Evolutionary conservation across 805 yeast genomes (phyloP).

Genomic region (Ogataea siamensis): DNA sequence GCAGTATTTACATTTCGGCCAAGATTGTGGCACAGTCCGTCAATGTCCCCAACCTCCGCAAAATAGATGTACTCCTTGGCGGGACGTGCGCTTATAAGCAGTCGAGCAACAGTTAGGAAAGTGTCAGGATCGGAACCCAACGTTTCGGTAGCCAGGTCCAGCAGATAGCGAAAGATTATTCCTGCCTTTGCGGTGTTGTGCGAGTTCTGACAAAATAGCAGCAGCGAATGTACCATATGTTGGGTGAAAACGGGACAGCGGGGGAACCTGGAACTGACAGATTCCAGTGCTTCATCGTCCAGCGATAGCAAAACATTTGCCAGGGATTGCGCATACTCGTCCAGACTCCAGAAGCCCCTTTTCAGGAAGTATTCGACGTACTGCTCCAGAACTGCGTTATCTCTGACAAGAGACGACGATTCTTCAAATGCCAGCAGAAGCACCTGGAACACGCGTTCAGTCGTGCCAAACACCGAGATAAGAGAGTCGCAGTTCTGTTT

Average conservation of each 20-base stretch:
- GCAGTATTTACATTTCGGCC: conserved; percentile 43
- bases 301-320: conserved; percentile 1
- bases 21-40: conserved; percentile 60
- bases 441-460: conserved; percentile 25
- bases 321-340: background rate
- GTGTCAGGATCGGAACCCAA: conserved; percentile 22
- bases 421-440: conserved; percentile 20
- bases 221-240: conserved; percentile 14
- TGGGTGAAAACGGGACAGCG: conserved; percentile 5
- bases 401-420: conserved; percentile 19
- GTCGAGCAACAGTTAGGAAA: conserved; percentile 48
- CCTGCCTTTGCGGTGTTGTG: conserved; percentile 13
- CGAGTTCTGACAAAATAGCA: conserved; percentile 18
- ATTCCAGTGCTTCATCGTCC: conserved; percentile 7
- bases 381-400: conserved; percentile 11
- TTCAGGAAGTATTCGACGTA: conserved; percentile 22
- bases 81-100: conserved; percentile 52
- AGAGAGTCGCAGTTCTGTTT: conserved; percentile 42
- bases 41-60: conserved; percentile 57
- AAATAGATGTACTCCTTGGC: conserved; percentile 44
- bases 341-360: conserved; percentile 11
- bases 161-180: conserved; percentile 10
- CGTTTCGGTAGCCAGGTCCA: conserved; percentile 13
- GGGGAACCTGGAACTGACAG: conserved; percentile 8
- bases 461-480: conserved; percentile 39